phyloP scores from a whole-genome alignment of 2,329 filamentous ascomycete species.

The Juglanconis juglandina region DNA sequence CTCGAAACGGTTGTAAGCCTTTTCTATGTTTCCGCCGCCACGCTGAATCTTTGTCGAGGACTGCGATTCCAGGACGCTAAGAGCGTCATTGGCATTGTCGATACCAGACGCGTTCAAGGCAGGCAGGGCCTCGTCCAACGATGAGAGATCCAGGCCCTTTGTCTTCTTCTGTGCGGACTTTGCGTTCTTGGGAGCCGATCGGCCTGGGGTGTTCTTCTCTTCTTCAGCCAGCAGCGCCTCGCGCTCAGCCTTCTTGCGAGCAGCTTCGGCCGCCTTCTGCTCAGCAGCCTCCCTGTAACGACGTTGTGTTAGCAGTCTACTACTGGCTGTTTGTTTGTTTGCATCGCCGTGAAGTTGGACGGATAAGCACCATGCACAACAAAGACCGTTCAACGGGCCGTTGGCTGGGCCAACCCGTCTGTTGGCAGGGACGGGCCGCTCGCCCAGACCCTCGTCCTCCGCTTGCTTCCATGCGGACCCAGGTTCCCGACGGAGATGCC shows the following conservation, averaged over 20 bases:
- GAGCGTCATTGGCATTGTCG: conserved; percentile 87
- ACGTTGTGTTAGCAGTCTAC: neutral
- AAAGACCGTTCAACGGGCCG: neutral
- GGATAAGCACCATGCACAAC: neutral
- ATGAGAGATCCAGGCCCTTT: conserved; percentile 66
- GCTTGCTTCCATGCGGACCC: neutral
- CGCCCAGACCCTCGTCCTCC: neutral
- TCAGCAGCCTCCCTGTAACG: conserved; percentile 71
- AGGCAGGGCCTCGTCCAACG: conserved; percentile 61
- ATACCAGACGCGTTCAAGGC: conserved; percentile 82
- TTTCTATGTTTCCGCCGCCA: neutral
- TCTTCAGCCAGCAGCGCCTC: conserved; percentile 81
- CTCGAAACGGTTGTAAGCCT: conserved; percentile 69
- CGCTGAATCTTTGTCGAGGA: conserved; percentile 66
- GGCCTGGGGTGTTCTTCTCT: conserved; percentile 61
- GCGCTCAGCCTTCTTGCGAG: conserved; percentile 87
- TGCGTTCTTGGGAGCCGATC: conserved; percentile 61
- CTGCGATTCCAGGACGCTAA: conserved; percentile 60
- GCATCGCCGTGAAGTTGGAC: neutral
- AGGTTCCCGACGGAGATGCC: conserved; percentile 3
- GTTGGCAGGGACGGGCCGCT: conserved; percentile 4
- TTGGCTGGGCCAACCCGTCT: neutral
- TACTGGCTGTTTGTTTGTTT: neutral
- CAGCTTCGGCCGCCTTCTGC: conserved; percentile 76
- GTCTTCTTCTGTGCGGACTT: conserved; percentile 67